Conservation (phyloP, 495 filamentous ascomycete species). For the Neurospora sp. region DNA sequence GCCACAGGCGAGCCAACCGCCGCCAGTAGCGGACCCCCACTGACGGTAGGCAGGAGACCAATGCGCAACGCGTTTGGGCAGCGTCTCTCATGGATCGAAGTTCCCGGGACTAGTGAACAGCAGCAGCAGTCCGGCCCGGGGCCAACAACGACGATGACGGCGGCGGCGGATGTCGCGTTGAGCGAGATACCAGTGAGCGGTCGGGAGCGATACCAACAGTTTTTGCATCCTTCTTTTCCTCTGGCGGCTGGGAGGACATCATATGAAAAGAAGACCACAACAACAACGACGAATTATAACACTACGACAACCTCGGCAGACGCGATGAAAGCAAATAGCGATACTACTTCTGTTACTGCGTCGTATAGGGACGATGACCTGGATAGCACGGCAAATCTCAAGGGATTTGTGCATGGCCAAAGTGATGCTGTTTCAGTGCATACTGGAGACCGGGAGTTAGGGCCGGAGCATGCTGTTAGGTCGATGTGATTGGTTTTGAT, state of each 20-base stretch:
- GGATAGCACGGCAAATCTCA: background rate
- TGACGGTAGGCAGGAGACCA: constrained; percentile 17
- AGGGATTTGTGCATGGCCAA: background rate
- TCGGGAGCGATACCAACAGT: background rate
- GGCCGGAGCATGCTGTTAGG: background rate
- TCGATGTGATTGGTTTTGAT: background rate
- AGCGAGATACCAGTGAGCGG: background rate
- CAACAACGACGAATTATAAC: background rate
- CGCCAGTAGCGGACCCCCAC: constrained; percentile 1
- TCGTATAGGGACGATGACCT: background rate
- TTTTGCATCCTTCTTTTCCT: background rate
- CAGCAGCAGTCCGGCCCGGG: background rate
- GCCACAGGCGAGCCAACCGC: background rate
- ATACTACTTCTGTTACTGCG: background rate
- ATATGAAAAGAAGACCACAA: background rate
- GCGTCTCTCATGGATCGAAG: constrained; percentile 2
- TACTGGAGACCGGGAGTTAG: background rate
- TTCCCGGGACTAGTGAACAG: background rate
- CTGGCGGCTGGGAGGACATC: background rate
- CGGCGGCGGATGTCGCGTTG: background rate
- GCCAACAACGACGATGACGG: background rate
- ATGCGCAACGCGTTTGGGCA: background rate
- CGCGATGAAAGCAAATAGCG: background rate
- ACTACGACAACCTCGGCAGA: background rate
- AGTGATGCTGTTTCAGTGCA: background rate